Conservation (phyloP, 768 basidiomycete species). For the Leucosporidium scottii region DNA sequence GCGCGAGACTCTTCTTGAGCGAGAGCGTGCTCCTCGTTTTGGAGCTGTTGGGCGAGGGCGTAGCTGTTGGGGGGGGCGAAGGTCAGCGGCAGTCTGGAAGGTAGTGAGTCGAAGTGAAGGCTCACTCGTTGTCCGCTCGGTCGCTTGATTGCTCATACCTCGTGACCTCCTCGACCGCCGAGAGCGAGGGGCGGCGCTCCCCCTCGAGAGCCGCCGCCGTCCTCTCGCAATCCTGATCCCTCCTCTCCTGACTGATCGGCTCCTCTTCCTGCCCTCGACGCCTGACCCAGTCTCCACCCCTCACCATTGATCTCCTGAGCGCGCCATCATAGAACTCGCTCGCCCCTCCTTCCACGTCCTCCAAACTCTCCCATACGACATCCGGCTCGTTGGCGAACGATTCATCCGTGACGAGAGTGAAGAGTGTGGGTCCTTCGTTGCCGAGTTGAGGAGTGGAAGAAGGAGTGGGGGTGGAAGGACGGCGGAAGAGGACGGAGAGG, state of each 20-base stretch:
- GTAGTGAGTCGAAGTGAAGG: too few relatives aligned
- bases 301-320: constrained; percentile 58
- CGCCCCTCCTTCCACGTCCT: constrained; percentile 74
- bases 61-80: constrained; percentile 45
- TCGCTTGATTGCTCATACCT: not conserved
- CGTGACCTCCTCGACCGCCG: too few relatives aligned
- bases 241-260: constrained; percentile 37
- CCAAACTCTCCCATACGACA: constrained; percentile 84
- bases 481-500: constrained; percentile 70
- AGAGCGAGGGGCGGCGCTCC: too few relatives aligned
- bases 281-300: constrained; percentile 51
- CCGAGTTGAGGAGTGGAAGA: not conserved
- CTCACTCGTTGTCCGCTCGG: not conserved
- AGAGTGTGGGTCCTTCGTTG: constrained; percentile 52
- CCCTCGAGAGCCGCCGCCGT: not conserved
- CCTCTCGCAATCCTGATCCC: not conserved
- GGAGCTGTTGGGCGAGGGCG: constrained; percentile 66
- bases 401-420: constrained; percentile 77
- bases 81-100: too few relatives aligned
- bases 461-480: constrained; percentile 9
- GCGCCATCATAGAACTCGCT: constrained; percentile 70
- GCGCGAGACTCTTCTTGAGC: constrained; percentile 37
- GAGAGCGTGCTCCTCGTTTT: constrained; percentile 66
- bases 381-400: constrained; percentile 67
- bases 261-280: constrained; percentile 6